Base-by-base conservation (phyloP, 257 asterid species). In the Linaria vulgaris region DNA sequence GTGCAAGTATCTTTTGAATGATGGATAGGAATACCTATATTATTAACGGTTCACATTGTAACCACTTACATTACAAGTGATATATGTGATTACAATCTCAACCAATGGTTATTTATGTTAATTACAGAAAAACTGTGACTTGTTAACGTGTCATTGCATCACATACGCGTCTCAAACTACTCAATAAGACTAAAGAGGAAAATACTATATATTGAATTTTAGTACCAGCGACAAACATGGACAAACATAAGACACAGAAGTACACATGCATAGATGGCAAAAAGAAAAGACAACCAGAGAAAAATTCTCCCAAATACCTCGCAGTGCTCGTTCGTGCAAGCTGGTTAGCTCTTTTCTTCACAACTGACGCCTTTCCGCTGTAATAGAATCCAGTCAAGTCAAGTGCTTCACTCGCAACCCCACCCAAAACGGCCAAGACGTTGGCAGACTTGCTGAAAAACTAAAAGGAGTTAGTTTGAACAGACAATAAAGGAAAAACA, bases 391-490 rank as follows among this genome's bases (percentile, higher is more conserved):
- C 99, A 50, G 96, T 92, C 69, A 92, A 80, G 82, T 92, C 91
- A 63, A 92, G 96, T 17, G 99, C 99, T 83, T 92, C 88, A 73
- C 86, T 92, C 57, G 99, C 99, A 63, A 92, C 99, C 66, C 86
- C 94, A 59, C 99, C 97, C 82, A 92, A 82, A 74, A 92, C 97
- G 30, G 99, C 99, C 85, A 92, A 81, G 30, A 92, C 99, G 76
- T 92, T 92, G 72, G 99, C 99, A 50, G 99, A 89, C 82, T 92
- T 92, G 83, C 99, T 92, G 80, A 75, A 82, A 70, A 69, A 73
- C 48, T 31, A 69, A 27, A 37, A 73, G 45, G 49, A 52, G 69
- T 51, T 65, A 71, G 74, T 71, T 59, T 4, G 12, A 71, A 71
- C 16, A 69, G 69, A 59, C 23, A 7, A 58, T 66, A 71, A 71